These are phyloP conservation scores for Exophiala spinifera DNA, from an alignment of 2,329 filamentous ascomycete genomes.

Conservation along the genomic window DNA sequence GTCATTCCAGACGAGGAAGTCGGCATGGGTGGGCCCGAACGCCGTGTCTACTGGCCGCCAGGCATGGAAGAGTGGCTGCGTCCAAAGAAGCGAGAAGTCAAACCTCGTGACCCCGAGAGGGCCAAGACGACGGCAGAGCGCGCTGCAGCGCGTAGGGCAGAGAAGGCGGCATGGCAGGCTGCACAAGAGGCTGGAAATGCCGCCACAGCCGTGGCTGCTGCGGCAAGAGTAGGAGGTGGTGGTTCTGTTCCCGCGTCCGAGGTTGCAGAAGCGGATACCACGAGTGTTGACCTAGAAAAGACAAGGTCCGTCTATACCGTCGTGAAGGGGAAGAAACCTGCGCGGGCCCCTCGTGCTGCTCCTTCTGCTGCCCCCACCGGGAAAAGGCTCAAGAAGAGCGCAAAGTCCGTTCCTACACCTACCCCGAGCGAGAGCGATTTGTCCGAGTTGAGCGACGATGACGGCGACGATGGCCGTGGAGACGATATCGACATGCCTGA, in stretches of 20 bases:
- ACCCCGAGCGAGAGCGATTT: conserved; percentile 31
- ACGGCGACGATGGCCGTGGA: conserved; percentile 35
- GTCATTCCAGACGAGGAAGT: conserved; percentile 66
- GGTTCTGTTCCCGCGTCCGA: not conserved
- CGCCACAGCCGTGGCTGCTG: conserved; percentile 2
- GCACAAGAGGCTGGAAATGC: conserved; percentile 20
- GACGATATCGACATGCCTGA: conserved; percentile 37
- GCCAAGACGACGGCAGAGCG: conserved; percentile 38
- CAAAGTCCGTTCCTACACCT: not conserved
- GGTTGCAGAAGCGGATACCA: not conserved
- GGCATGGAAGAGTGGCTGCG: conserved; percentile 88
- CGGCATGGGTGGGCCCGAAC: conserved; percentile 79
- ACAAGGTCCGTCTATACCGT: conserved; percentile 11
- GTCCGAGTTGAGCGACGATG: conserved; percentile 30
- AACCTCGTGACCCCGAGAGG: conserved; percentile 41
- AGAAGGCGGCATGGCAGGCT: conserved; percentile 30
- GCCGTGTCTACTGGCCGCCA: conserved; percentile 84
- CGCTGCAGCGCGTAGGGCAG: conserved; percentile 27
- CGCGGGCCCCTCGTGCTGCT: conserved; percentile 22
- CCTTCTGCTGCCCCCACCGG: too few species aligned
- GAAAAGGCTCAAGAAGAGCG: not conserved
- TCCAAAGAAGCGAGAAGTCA: conserved; percentile 70
- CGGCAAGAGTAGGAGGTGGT: not conserved
- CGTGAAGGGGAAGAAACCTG: conserved; percentile 34
- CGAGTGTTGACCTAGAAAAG: not conserved